Percentiles rank a stretch among this genome's conserved stretches.
Conservation (phyloP, 2,329 filamentous ascomycete species). For the Akanthomyces uredinophilus region DNA sequence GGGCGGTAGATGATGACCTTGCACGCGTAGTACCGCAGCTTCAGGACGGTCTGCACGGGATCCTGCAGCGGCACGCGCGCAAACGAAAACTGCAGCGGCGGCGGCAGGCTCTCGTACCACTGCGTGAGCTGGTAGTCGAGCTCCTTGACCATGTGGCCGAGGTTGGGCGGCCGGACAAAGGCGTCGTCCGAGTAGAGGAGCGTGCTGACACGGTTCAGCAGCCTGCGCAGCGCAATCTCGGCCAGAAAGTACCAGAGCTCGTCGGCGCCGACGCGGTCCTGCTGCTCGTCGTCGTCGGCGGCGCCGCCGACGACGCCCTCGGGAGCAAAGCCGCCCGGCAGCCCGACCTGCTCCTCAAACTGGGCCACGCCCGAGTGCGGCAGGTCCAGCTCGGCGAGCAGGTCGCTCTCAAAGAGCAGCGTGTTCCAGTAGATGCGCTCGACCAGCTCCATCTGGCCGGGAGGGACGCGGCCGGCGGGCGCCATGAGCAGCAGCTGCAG, state of each 20-base stretch:
- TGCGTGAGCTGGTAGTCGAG: slow-evolving; percentile 78
- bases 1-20: slow-evolving; percentile 82
- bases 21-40: slow-evolving; percentile 77
- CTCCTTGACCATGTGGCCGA: slow-evolving; percentile 74
- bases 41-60: slow-evolving; percentile 72
- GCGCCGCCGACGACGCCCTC: slow-evolving; percentile 46
- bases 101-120: slow-evolving; percentile 76
- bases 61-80: slow-evolving; percentile 61
- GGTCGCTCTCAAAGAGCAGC: slow-evolving; percentile 72
- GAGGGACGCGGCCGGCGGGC: slow-evolving; percentile 55
- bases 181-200: slow-evolving; percentile 73
- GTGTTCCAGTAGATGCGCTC: slow-evolving; percentile 83
- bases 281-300: slow-evolving; percentile 39
- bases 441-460: slow-evolving; percentile 65
- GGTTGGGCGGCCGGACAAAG: slow-evolving; percentile 63
- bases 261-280: slow-evolving; percentile 54
- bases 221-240: slow-evolving; percentile 71
- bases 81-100: slow-evolving; percentile 72
- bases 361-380: slow-evolving; percentile 79
- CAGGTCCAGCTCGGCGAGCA: slow-evolving; percentile 73
- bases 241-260: slow-evolving; percentile 84
- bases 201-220: slow-evolving; percentile 74
- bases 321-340: slow-evolving; percentile 75
- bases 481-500: slow-evolving; percentile 72
- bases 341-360: slow-evolving; percentile 73